Evolutionary conservation across 2,329 filamentous ascomycete species (phyloP).

Genomic region (Aspergillus quadrilineatus): DNA sequence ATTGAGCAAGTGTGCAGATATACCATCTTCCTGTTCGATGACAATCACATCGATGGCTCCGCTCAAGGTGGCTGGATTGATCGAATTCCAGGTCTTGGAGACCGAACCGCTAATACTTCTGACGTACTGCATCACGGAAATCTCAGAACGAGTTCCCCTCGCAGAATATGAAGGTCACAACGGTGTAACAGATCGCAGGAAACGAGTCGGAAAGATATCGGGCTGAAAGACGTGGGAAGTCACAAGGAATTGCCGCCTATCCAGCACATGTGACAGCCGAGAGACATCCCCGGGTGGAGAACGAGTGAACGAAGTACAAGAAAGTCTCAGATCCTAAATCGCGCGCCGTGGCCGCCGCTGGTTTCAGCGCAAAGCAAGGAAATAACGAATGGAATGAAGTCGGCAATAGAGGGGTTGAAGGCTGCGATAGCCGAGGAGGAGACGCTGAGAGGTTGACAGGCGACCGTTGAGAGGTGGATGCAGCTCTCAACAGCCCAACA

Average conservation of each 20-base stretch:
- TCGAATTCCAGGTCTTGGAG: conserved; percentile 98
- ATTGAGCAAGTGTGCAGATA: conserved; percentile 21
- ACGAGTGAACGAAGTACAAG: conserved; percentile 11
- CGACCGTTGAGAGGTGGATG: conserved; percentile 17
- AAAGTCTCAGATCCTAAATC: conserved; percentile 5
- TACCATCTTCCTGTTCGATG: conserved; percentile 91
- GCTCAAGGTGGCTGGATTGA: conserved; percentile 95
- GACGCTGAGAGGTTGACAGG: conserved; percentile 3
- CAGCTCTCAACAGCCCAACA: conserved; percentile 23
- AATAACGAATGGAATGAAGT: conserved; percentile 9
- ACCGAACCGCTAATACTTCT: conserved; percentile 92
- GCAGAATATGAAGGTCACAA: conserved; percentile 11
- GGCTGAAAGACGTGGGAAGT: conserved; percentile 21
- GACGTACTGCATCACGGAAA: conserved; percentile 86
- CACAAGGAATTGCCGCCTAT: conserved; percentile 33
- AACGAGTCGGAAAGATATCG: conserved; percentile 11
- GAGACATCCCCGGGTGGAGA: conserved; percentile 21
- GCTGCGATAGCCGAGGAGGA: conserved; percentile 1
- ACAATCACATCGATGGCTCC: conserved; percentile 99
- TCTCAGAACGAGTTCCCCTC: conserved; percentile 20
- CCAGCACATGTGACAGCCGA: conserved; percentile 38
- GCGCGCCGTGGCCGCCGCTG: background rate
- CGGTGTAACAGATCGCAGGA: conserved; percentile 1
- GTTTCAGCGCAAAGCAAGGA: conserved; percentile 5
- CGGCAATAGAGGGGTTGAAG: conserved; percentile 2